Evolutionary conservation across 176 grass and related monocot genomes (phyloP), one percentile per base, ranked within the genome.

Genomic region (Carex parvula): DNA sequence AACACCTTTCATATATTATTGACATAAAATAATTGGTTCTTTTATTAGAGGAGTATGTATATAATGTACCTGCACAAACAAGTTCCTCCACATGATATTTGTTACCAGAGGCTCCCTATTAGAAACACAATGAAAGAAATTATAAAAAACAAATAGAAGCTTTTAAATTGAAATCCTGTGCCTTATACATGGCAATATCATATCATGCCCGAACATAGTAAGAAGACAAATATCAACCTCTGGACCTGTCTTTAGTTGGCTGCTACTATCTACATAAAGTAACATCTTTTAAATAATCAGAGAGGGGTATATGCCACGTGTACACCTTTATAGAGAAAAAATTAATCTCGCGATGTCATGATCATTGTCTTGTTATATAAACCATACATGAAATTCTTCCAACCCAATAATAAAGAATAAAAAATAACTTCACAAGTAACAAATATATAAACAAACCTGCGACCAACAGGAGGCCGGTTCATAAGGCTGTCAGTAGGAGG

Each of bases 61-160:
- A 63, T 58, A 80, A 70, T 79, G 80, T 88, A 93, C 96, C 96
- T 95, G 94, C 39, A 99, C 87, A 70, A 99, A 83, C 70, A 95
- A 86, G 78, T 99, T 99, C 80, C 93, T 95, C 96, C 93, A 98
- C 96, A 98, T 98, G 74, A 95, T 87, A 92, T 98, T 98, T 86
- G 96, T 93, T 84, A 98, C 59, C 80, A 98, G 84, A 37, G 96
- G 89, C 65, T 98, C 96, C 86, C 96, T 98, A 82, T 24, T 64
- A 87, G 75, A 70, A 86, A 84, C 61, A 56, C 1, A 41, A 85
- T 22, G 83, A 83, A 62, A 11, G 20, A 48, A 37, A 8, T 55
- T 88, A 61, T 15, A 30, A 84, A 86, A 50, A 83, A 52, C 21
- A 41, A 87, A 70, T 70, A 22, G 15, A 84, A 58, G 70, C 1